Evolutionary conservation across 2,329 filamentous ascomycete species (phyloP).

Genomic region (Botrytis porri): DNA sequence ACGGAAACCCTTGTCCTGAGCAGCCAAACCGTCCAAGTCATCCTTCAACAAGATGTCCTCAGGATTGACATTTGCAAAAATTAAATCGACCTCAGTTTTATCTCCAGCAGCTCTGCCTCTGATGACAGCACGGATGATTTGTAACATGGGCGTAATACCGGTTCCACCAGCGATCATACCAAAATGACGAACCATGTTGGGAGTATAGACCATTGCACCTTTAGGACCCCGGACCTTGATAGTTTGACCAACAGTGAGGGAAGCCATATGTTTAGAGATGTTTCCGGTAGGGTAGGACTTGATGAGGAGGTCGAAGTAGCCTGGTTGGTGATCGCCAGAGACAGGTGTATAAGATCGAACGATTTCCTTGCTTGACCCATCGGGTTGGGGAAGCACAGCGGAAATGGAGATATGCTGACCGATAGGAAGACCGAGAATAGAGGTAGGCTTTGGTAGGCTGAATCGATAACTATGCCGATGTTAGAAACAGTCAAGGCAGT

Average conservation of each 20-base stretch:
- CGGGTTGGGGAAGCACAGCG: slow-evolving; percentile 62
- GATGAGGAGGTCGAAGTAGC: slow-evolving; percentile 94
- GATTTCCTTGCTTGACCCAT: slow-evolving; percentile 76
- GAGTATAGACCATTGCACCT: slow-evolving; percentile 95
- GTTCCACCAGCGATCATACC: slow-evolving; percentile 98
- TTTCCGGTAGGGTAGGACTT: slow-evolving; percentile 98
- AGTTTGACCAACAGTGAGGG: slow-evolving; percentile 75
- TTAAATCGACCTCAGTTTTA: slow-evolving; percentile 84
- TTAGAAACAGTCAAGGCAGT: slow-evolving; percentile 4
- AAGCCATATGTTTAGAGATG: slow-evolving; percentile 90
- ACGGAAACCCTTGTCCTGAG: slow-evolving; percentile 76
- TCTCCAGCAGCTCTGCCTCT: slow-evolving; percentile 76
- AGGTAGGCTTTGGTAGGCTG: slow-evolving; percentile 69
- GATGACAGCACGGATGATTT: slow-evolving; percentile 88
- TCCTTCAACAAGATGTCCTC: slow-evolving; percentile 93
- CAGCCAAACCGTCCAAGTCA: slow-evolving; percentile 76
- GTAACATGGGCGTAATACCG: slow-evolving; percentile 97
- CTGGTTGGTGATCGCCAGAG: slow-evolving; percentile 82
- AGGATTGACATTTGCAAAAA: slow-evolving; percentile 93
- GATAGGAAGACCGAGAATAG: slow-evolving; percentile 93
- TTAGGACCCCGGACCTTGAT: slow-evolving; percentile 94
- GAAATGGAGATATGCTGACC: slow-evolving; percentile 98
- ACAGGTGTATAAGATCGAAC: slow-evolving; percentile 91
- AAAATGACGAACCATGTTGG: slow-evolving; percentile 94
- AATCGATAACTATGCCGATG: slow-evolving; percentile 75